Evolutionary conservation across 306 rosid genomes (phyloP).

Genomic region (Casuarina equisetifolia): DNA sequence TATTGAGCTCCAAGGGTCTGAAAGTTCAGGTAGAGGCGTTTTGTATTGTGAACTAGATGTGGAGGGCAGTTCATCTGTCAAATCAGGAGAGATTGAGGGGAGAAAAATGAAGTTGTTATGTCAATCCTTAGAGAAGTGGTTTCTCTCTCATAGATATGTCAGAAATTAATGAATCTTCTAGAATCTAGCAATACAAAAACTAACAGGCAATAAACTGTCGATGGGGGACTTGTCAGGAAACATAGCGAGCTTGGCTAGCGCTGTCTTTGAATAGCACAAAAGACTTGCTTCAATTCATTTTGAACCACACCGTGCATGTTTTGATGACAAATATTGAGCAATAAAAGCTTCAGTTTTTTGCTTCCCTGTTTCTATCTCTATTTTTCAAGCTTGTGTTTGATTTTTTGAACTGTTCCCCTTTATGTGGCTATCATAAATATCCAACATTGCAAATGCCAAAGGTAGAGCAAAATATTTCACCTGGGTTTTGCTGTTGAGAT

Average conservation of each 20-base stretch:
- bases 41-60: conserved; percentile 38
- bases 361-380: not conserved
- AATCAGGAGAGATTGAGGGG: conserved; percentile 23
- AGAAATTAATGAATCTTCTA: not conserved
- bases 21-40: conserved; percentile 58
- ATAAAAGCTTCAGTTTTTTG: not conserved
- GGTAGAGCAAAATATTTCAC: too few species aligned
- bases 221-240: not conserved
- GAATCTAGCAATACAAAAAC: not conserved
- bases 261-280: not conserved
- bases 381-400: not conserved
- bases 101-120: conserved; percentile 15
- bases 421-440: not conserved
- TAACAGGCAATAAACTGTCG: not conserved
- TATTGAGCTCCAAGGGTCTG: conserved; percentile 37
- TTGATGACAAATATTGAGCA: not conserved
- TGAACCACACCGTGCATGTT: not conserved
- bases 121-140: conserved; percentile 4
- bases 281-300: not conserved
- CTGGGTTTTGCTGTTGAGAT: too few species aligned
- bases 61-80: conserved; percentile 33
- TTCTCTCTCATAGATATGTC: not conserved
- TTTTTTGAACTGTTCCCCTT: too few species aligned
- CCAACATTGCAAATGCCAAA: not conserved
- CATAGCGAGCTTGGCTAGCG: not conserved